Base-by-base conservation (phyloP, 495 filamentous ascomycete genomes). In the Penicillium lagena region DNA sequence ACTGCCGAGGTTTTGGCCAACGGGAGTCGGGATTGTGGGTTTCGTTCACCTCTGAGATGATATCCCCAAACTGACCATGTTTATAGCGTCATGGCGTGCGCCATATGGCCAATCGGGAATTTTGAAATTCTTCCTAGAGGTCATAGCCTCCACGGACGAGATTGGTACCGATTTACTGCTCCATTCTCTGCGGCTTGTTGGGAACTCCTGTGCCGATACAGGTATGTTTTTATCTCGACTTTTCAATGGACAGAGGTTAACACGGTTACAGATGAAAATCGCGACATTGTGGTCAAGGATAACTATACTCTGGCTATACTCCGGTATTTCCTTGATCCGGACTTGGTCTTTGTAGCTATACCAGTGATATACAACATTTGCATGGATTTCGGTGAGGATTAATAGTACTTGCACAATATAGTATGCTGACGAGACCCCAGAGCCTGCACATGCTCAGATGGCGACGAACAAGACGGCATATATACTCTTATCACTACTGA, bases 191-290 rank as follows among this genome's bases (percentile, higher is more conserved):
- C 79, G 86, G 12, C 49, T 91, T 17, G 69, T 89, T 54, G 87
- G 85, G 2, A 91, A 91, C 61, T 80, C 79, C n/a, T 90, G 86
- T 62, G 87, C 87, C 36, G 87, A 91, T 56, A 83, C 79, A 43
- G 79, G 86, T 86, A 64, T 54, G 71, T 52, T 31, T 36, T 11
- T 11, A 4, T n/a, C 12, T 27, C 29, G 37, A 14, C 33, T 12
- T 46, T 10, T 12, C 29, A 46, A 33, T 44, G 12, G 12, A 29
- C 15, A 39, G 11, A 49, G 14, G 50, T 13, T 51, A 39, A 62
- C 17, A 35, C 15, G n/a, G 1, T 12, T 40, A 9, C 50, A 89
- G 87, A 91, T 63, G 80, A 80, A 49, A 90, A 90, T 54, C 66
- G 87, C 40, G 71, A 74, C n/a, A 72, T 77, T 27, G 78, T 89